phyloP scores from a whole-genome alignment of 2,329 filamentous ascomycete species.

The Dichotomopilus funicola region DNA sequence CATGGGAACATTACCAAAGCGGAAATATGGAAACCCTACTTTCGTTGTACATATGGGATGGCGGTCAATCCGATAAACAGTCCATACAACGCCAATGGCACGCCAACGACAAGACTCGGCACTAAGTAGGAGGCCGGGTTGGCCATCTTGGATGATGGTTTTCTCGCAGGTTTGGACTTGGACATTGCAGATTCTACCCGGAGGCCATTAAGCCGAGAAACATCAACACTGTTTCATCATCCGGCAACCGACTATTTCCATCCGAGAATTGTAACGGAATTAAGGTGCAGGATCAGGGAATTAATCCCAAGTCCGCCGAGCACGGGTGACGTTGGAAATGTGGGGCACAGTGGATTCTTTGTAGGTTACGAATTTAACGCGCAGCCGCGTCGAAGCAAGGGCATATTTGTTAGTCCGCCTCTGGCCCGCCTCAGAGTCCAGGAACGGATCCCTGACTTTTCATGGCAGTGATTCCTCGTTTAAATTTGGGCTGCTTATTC shows the following conservation, averaged over 20 bases:
- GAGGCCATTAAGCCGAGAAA: background rate
- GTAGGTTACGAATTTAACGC: background rate
- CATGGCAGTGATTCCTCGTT: too few relatives aligned
- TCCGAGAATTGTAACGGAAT: background rate
- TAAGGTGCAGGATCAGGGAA: background rate
- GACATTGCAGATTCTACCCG: background rate
- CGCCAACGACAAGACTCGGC: slow-evolving; percentile 50
- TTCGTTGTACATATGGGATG: slow-evolving; percentile 67
- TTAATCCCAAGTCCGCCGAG: background rate
- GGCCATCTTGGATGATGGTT: slow-evolving; percentile 7
- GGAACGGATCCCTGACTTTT: too few relatives aligned
- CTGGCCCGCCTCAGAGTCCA: too few relatives aligned
- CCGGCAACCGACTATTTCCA: background rate
- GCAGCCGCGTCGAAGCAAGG: too few relatives aligned
- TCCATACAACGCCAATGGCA: slow-evolving; percentile 58
- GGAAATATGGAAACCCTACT: slow-evolving; percentile 47
- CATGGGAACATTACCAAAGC: background rate
- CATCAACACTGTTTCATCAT: background rate
- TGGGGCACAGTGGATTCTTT: background rate
- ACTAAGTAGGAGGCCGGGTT: slow-evolving; percentile 25
- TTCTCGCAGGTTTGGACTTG: background rate
- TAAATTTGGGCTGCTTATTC: too few relatives aligned
- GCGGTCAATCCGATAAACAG: slow-evolving; percentile 59
- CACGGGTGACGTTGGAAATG: background rate
- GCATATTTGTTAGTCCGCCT: too few relatives aligned